Base-by-base conservation (phyloP, 2,329 filamentous ascomycete species). In the Lojkania enalia region DNA sequence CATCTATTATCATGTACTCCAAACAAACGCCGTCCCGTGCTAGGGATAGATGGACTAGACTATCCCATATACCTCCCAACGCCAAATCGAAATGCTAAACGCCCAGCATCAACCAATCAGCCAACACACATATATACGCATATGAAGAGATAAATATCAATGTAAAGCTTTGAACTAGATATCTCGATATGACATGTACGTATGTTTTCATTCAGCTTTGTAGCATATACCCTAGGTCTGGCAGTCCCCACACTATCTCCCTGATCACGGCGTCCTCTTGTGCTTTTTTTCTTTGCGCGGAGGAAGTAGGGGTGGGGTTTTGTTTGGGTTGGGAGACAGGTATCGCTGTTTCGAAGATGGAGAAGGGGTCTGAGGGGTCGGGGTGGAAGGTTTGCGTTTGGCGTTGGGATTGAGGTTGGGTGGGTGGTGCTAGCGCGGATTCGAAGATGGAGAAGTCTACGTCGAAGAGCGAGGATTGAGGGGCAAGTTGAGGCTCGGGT, bases 141-240 rank as follows among this genome's bases (percentile, higher is more conserved):
- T n/a, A n/a, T n/a, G n/a, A n/a, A n/a, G n/a, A n/a, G n/a, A n/a
- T n/a, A n/a, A n/a, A n/a, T n/a, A n/a, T n/a, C n/a, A n/a, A n/a
- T n/a, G n/a, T n/a, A n/a, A n/a, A n/a, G n/a, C n/a, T n/a, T n/a
- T n/a, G n/a, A n/a, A n/a, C n/a, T n/a, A n/a, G n/a, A n/a, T n/a
- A n/a, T n/a, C n/a, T n/a, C n/a, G n/a, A n/a, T n/a, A n/a, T n/a
- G n/a, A n/a, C n/a, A n/a, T n/a, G n/a, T n/a, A n/a, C n/a, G n/a
- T n/a, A n/a, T n/a, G n/a, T n/a, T n/a, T n/a, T n/a, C n/a, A n/a
- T n/a, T n/a, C n/a, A n/a, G n/a, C n/a, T n/a, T n/a, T n/a, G n/a
- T n/a, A 70, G 39, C 66, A 70, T 69, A 31, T 69, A 69, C 7
- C 56, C 44, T 44, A 69, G 49, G 44, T 69, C 53, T 1, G 66